Conservation (phyloP, 495 filamentous ascomycete species). For the Parmelia sp. region DNA sequence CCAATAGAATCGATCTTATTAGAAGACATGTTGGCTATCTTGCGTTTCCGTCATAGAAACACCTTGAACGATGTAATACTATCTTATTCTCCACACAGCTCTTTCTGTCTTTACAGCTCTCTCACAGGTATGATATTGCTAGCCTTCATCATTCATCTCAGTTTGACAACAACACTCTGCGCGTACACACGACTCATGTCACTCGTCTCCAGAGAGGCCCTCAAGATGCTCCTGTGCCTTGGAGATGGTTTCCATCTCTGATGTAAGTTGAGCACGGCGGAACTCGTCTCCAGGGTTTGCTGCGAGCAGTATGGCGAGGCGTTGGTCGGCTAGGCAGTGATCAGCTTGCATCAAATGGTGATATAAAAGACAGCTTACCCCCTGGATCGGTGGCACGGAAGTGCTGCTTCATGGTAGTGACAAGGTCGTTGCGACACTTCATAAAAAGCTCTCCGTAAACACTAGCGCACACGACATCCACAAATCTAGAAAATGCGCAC, state of each 20-base stretch:
- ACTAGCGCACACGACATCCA: constrained; percentile 43
- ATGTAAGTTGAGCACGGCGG: constrained; percentile 34
- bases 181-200: too few relatives aligned
- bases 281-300: constrained; percentile 43
- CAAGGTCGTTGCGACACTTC: constrained; percentile 37
- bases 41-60: not conserved
- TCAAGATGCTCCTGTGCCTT: constrained; percentile 42
- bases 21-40: not conserved
- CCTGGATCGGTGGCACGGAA: constrained; percentile 35
- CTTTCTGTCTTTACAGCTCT: not conserved
- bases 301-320: constrained; percentile 43
- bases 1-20: not conserved
- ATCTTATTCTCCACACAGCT: not conserved
- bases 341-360: constrained; percentile 13
- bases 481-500: constrained; percentile 43
- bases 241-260: constrained; percentile 40
- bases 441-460: constrained; percentile 44
- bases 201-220: constrained; percentile 10
- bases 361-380: constrained; percentile 30
- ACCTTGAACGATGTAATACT: not conserved
- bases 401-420: constrained; percentile 31
- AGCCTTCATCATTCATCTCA: not conserved
- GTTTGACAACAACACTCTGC: too few relatives aligned
- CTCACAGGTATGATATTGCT: not conserved
- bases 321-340: constrained; percentile 29